Conservation (phyloP, 805 yeast species). For the Suhomyces faveliae region DNA sequence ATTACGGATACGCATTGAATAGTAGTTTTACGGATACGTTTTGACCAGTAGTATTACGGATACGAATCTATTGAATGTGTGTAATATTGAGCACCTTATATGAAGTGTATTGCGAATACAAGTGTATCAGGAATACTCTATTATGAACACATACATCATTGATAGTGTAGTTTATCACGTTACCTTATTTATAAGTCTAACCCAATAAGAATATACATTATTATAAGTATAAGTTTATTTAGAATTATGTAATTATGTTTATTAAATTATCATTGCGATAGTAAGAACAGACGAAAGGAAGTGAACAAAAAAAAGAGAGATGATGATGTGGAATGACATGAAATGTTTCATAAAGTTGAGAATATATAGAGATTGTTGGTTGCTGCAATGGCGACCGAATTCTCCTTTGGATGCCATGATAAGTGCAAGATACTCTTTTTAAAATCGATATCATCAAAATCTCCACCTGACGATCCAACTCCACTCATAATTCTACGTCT, state of each 20-base stretch:
- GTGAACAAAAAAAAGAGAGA: conserved; percentile 3
- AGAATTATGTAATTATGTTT: background rate
- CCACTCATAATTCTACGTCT: conserved; percentile 52
- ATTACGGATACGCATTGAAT: too few relatives aligned
- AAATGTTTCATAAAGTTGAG: conserved; percentile 53
- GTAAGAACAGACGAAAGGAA: conserved; percentile 4
- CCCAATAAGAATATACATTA: too few relatives aligned
- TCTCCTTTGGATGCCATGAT: conserved; percentile 98
- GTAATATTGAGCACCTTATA: too few relatives aligned
- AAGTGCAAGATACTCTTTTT: conserved; percentile 91
- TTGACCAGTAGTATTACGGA: background rate
- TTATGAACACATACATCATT: too few relatives aligned
- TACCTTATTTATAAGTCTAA: too few relatives aligned
- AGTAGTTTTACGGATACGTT: background rate
- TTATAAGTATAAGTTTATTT: too few relatives aligned
- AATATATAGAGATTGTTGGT: conserved; percentile 90
- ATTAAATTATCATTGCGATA: conserved; percentile 3
- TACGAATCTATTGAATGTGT: too few relatives aligned
- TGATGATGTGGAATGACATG: background rate
- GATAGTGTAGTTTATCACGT: too few relatives aligned
- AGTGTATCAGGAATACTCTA: too few relatives aligned
- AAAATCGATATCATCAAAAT: conserved; percentile 82
- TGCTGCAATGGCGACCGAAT: conserved; percentile 96
- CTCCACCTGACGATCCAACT: conserved; percentile 50
- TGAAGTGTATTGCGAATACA: too few relatives aligned